phyloP scores from a whole-genome alignment of 2,329 filamentous ascomycete genomes.

The Colletotrichum simmondsii region DNA sequence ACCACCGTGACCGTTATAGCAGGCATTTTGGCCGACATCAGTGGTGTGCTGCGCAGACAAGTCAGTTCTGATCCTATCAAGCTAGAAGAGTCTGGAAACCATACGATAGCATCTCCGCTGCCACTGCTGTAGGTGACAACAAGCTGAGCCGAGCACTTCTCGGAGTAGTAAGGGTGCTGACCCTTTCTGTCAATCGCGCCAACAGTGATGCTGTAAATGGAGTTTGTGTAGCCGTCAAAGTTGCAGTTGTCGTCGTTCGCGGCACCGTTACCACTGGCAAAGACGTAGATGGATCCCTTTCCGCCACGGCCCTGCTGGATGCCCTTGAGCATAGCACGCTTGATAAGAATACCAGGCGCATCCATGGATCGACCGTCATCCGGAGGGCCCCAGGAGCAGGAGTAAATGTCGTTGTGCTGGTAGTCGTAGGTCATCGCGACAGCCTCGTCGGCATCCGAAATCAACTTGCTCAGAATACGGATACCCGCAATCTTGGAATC shows the following conservation, averaged over 20 bases:
- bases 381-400: constrained; percentile 97
- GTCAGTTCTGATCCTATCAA: constrained; percentile 34
- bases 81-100: constrained; percentile 39
- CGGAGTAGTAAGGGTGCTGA: constrained; percentile 93
- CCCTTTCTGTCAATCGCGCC: constrained; percentile 91
- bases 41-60: constrained; percentile 77
- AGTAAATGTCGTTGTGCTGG: constrained; percentile 95
- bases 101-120: constrained; percentile 81
- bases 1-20: constrained; percentile 86
- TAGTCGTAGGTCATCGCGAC: constrained; percentile 92
- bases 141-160: constrained; percentile 93
- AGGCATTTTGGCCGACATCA: constrained; percentile 86
- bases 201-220: constrained; percentile 98
- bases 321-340: constrained; percentile 89
- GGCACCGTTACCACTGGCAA: constrained; percentile 95
- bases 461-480: constrained; percentile 90
- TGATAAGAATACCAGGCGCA: constrained; percentile 87
- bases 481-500: constrained; percentile 91
- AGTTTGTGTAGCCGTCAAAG: constrained; percentile 99
- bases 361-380: constrained; percentile 97
- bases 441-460: constrained; percentile 93
- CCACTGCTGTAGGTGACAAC: constrained; percentile 98
- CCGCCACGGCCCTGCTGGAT: constrained; percentile 88
- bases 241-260: constrained; percentile 94
- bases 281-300: constrained; percentile 92